Evolutionary conservation across 2,329 filamentous ascomycete genomes (phyloP), one percentile per base, ranked within the genome.

Genomic region (Colletotrichum navitas): DNA sequence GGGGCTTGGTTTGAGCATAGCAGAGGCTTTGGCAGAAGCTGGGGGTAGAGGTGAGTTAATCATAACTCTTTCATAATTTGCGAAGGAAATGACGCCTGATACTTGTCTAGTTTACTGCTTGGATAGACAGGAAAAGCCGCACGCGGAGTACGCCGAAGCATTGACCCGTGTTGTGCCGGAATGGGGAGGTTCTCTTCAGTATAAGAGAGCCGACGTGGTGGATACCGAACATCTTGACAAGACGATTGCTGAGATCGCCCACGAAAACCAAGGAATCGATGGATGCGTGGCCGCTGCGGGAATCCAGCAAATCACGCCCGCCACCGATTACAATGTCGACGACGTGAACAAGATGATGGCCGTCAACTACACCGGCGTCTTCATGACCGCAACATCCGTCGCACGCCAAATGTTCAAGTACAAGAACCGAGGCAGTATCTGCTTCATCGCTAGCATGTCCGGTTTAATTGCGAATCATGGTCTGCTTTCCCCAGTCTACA

Each of bases 1-100:
- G 71, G 93, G 93, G 0, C 85, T 95, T 12, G 93, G 93, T n/a
- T 81, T 95, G 26, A 89, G 91, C 7, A 88, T 94, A 76, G 89
- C 92, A 1, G 92, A 95, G 76, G 92, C 90, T 1, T 82, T 95
- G 18, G 84, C 93, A 16, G 92, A 95, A 80, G 92, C 92, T 32
- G 93, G 93, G 26, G 93, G 92, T 32, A 92, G 84, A 74, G 88
- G 88, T 89, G 76, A 60, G 78, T 77, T 51, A 5, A 12, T 5
- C 18, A n/a, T 54, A 26, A 3, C 29, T n/a, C 3, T 51, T 29
- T 4, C 12, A 12, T 10, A 18, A 24, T 8, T 26, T 11, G 2
- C 6, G n/a, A 3, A 16, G 14, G 14, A 16, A 21, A 21, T 0
- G 2, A 7, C 11, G 24, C 63, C 63, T 69, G 4, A 72, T 55